phyloP scores from a whole-genome alignment of 768 basidiomycete species.

The Aureoboletus auriporus region DNA sequence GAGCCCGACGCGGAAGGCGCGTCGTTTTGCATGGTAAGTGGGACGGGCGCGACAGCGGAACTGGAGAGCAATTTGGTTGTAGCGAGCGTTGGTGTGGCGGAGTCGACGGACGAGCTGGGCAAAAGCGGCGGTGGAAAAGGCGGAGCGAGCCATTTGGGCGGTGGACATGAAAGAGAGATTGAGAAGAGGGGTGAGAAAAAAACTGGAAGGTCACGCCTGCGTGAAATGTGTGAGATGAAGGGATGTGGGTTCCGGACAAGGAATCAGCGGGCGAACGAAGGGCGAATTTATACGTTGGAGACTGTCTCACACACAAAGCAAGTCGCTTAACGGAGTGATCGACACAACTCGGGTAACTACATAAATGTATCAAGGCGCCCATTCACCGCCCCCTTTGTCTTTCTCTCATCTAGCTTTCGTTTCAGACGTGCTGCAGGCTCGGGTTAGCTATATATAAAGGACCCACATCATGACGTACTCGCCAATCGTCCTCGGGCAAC shows the following conservation, averaged over 20 bases:
- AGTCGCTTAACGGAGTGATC: neutral
- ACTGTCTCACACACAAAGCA: conserved; percentile 20
- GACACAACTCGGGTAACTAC: neutral
- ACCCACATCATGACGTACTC: too few species aligned
- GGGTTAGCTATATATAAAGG: too few species aligned
- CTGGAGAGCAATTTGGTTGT: conserved; percentile 35
- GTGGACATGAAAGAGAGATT: conserved; percentile 8
- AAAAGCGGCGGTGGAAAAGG: conserved; percentile 27
- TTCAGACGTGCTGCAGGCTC: too few species aligned
- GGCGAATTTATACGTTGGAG: conserved; percentile 14
- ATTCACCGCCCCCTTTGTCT: too few species aligned
- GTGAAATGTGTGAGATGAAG: conserved; percentile 3
- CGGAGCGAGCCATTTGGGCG: conserved; percentile 20
- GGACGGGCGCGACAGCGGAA: conserved; percentile 35
- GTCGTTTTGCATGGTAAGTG: conserved; percentile 45
- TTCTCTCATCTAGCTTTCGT: too few species aligned
- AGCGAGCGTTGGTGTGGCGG: conserved; percentile 41
- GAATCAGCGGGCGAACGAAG: neutral
- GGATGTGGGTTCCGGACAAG: conserved; percentile 7
- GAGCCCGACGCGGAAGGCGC: conserved; percentile 42
- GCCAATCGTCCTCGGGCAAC: conserved; percentile 15
- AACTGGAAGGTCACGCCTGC: conserved; percentile 9
- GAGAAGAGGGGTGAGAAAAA: neutral
- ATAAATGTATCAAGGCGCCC: too few species aligned
- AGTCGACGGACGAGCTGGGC: conserved; percentile 40